Evolutionary conservation across 768 basidiomycete species (phyloP), one percentile per base, ranked within the genome.

Genomic region (Phlegmacium glaucopus): DNA sequence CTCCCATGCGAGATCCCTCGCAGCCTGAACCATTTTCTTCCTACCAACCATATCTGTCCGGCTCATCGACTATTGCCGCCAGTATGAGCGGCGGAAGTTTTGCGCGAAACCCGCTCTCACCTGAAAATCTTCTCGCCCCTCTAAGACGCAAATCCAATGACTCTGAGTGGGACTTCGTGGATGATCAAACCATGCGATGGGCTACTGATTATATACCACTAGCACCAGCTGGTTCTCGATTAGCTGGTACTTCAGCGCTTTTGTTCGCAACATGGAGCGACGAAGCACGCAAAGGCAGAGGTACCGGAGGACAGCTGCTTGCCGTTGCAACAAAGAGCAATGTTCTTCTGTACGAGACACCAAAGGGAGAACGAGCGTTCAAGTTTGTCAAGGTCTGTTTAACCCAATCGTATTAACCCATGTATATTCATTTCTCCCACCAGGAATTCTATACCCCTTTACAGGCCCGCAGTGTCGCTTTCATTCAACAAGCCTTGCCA

Each of bases 361-460:
- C 87, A 0, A 83, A 79, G 61, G 87, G 87, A 15, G 87, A 93
- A 64, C 74, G 90, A 15, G 87, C 87, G 0, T 93, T 91, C 59
- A 78, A 82, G 52, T 90, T 88, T 58, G 77, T 90, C 38, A 92
- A 90, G 80, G 90, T 84, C 51, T 34, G 8, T 35, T 39, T 17
- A 37, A 44, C 4, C 11, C 28, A 30, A 27, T 18, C 25, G 39
- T 39, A 28, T 43, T 11, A 34, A n/a, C 3, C 32, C 6, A 11
- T 53, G 26, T 18, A 40, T 26, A 34, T 26, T 50, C 44, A 40
- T 34, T 13, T 44, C 13, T n/a, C 45, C 4, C 36, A 49, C 27
- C 55, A 92, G 90, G 90, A 92, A 63, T 91, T 90, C 54, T 93
- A 93, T 60, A 87, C 82, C 0, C 90, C 90, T 4, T 50, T 84